Conservation (phyloP, 2,329 filamentous ascomycete genomes). For the Westerdykella aurantiaca region DNA sequence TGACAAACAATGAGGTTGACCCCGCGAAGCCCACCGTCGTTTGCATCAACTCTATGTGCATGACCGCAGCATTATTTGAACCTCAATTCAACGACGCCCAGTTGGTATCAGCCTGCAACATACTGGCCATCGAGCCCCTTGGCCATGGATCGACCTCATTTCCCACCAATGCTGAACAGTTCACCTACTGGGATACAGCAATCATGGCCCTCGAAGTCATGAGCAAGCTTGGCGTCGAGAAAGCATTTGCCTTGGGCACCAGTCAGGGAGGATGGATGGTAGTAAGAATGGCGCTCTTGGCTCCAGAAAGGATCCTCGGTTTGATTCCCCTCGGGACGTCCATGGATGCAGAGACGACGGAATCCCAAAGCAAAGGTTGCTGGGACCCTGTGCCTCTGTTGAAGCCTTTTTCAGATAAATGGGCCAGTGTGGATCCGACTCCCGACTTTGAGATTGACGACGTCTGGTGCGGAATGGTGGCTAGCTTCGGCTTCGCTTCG, state of each 20-base stretch:
- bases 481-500: constrained; percentile 44
- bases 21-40: constrained; percentile 6
- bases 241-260: constrained; percentile 46
- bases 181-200: constrained; percentile 53
- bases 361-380: constrained; percentile 42
- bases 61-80: constrained; percentile 8
- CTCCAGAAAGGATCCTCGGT: constrained; percentile 39
- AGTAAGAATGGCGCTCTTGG: constrained; percentile 48
- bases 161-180: constrained; percentile 35
- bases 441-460: constrained; percentile 40
- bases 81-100: constrained; percentile 34
- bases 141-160: constrained; percentile 45
- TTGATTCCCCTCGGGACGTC: constrained; percentile 50
- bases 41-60: constrained; percentile 13
- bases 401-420: constrained; percentile 33
- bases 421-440: constrained; percentile 36
- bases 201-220: constrained; percentile 42
- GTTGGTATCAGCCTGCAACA: constrained; percentile 39
- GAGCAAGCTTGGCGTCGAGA: constrained; percentile 38
- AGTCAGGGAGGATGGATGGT: constrained; percentile 52
- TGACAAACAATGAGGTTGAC: constrained; percentile 6
- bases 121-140: constrained; percentile 48
- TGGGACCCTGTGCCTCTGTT: constrained; percentile 42
- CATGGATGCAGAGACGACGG: constrained; percentile 45
- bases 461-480: constrained; percentile 43